Evolutionary conservation across 768 basidiomycete genomes (phyloP).

Genomic region (Hericium rajendrae): DNA sequence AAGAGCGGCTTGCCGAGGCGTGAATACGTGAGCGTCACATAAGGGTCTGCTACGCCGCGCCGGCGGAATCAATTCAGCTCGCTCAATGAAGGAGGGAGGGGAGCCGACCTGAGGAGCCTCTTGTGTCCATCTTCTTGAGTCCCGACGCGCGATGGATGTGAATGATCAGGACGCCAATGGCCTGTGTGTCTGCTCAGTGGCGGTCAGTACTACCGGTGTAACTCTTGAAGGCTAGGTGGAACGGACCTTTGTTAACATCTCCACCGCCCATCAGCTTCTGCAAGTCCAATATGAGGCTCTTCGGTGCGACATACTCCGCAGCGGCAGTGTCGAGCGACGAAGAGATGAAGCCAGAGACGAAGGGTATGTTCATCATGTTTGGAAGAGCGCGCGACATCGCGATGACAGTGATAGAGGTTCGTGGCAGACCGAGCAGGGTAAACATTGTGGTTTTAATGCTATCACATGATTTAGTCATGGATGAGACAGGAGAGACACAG

Average conservation of each 20-base stretch:
- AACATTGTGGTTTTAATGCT: conserved; percentile 39
- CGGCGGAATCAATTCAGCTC: not conserved
- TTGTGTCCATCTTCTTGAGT: conserved; percentile 32
- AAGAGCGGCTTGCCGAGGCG: conserved; percentile 55
- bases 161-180: conserved; percentile 56
- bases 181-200: conserved; percentile 31
- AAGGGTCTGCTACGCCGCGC: conserved; percentile 26
- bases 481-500: not conserved
- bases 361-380: conserved; percentile 72
- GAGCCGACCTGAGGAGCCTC: conserved; percentile 25
- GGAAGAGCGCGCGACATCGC: conserved; percentile 55
- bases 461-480: conserved; percentile 17
- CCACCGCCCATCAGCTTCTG: conserved; percentile 52
- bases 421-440: conserved; percentile 64
- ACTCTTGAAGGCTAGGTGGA: no score
- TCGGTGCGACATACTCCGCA: conserved; percentile 58
- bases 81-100: not conserved
- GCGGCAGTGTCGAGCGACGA: conserved; percentile 54
- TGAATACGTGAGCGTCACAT: conserved; percentile 59
- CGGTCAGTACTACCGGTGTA: no score
- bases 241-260: conserved; percentile 37
- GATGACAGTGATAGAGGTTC: conserved; percentile 52
- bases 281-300: conserved; percentile 60
- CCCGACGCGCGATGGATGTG: conserved; percentile 53
- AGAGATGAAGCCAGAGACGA: conserved; percentile 60